Evolutionary conservation across 2,329 filamentous ascomycete genomes (phyloP), one percentile per base, ranked within the genome.

Genomic region (Dothiorella sarmentorum): DNA sequence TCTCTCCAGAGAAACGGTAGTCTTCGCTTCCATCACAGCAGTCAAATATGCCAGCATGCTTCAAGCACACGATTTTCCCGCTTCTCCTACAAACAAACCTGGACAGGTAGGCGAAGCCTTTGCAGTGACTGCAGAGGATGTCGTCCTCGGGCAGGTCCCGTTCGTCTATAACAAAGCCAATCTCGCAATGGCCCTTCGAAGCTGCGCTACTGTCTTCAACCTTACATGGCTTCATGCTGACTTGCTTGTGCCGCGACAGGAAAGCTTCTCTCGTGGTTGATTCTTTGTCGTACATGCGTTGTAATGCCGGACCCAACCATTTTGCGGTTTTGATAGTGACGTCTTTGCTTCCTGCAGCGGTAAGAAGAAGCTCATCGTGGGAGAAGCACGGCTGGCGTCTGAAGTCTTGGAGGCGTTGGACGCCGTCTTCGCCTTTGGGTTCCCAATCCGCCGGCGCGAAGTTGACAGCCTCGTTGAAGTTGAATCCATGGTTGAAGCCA

Each of bases 401-500:
- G 72, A 97, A 99, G 51, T 87, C 83, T 66, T 94, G 90, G 27
- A 97, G 79, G 63, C 93, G 83, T 66, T 93, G 87, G 1, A 97
- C 92, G 0, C 94, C 92, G 26, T 86, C 82, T 58, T 93, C 86
- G 2, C 94, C 94, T 69, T 86, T 95, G 0, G 91, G 91, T 68
- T 99, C 94, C 94, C 94, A 99, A 67, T 99, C 94, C 26, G 80
- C 82, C 0, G 94, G 94, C 0, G 94, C 94, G 75, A 99, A 99
- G 70, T 99, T 99, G 65, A 99, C 94, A 4, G 94, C 94, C 72
- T 99, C 94, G 66, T 99, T 99, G 74, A 97, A 96, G 70, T 99
- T 99, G 78, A 99, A 99, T 3, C 79, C 94, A 67, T 99, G 94
- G 67, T 99, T 99, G 76, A 99, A 99, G 0, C 94, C 94, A 5